A percentile compares a stretch with the other conserved stretches of the same genome.
These are phyloP conservation scores for Lentinula raphanica DNA, from an alignment of 768 basidiomycete genomes.

Conservation along the genomic window DNA sequence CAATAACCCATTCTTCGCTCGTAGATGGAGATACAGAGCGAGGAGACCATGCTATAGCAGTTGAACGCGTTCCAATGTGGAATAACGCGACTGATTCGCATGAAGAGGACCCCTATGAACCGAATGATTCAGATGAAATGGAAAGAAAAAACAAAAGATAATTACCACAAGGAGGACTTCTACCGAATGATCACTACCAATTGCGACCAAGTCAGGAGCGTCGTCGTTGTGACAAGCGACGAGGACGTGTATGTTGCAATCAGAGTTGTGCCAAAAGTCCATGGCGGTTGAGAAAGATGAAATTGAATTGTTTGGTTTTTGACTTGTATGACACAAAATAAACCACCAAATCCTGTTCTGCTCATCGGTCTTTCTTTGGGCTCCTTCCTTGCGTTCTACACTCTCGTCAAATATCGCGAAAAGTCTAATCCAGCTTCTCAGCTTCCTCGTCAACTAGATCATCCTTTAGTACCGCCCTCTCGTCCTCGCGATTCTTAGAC, in stretches of 20 bases:
- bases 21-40: slow-evolving; percentile 59
- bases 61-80: slow-evolving; percentile 64
- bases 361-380: slow-evolving; percentile 50
- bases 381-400: slow-evolving; percentile 55
- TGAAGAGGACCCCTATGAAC: slow-evolving; percentile 34
- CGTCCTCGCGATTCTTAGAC: slow-evolving; percentile 30
- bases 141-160: slow-evolving; percentile 4
- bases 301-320: background rate
- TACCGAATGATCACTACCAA: slow-evolving; percentile 70
- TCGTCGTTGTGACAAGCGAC: slow-evolving; percentile 61
- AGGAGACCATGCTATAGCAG: slow-evolving; percentile 77
- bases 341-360: slow-evolving; percentile 59
- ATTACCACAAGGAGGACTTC: slow-evolving; percentile 60
- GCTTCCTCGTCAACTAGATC: slow-evolving; percentile 56
- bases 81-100: slow-evolving; percentile 61
- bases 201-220: slow-evolving; percentile 62
- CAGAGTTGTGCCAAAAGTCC: slow-evolving; percentile 58
- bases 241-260: slow-evolving; percentile 55
- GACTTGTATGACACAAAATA: background rate
- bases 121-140: slow-evolving; percentile 9
- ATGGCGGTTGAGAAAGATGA: slow-evolving; percentile 23
- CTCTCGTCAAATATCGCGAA: slow-evolving; percentile 52
- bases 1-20: slow-evolving; percentile 63
- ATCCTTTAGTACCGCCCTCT: slow-evolving; percentile 60
- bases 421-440: slow-evolving; percentile 53